Evolutionary conservation across 208 protist species (phyloP).

Genomic region (Crithidia brevicula): DNA sequence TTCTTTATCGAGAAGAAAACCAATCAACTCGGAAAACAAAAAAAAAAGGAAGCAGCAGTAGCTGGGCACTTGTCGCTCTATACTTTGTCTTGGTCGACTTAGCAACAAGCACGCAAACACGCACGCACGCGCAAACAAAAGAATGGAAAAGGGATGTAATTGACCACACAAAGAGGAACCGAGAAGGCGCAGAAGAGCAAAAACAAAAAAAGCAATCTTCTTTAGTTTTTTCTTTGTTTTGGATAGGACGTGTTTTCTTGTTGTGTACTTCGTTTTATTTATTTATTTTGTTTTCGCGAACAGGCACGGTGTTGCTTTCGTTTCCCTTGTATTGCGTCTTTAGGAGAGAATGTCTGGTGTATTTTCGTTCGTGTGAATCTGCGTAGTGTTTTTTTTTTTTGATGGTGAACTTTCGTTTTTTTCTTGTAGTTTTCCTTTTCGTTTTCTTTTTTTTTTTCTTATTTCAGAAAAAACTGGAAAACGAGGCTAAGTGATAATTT

Average conservation of each 20-base stretch:
- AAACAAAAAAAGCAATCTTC: background rate
- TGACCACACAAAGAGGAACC: background rate
- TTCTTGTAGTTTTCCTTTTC: background rate
- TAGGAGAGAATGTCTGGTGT: no score
- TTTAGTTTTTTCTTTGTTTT: background rate
- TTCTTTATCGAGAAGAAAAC: background rate
- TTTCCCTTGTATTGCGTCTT: no score
- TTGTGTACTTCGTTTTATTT: background rate
- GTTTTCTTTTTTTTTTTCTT: conserved; percentile 3
- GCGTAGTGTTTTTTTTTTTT: background rate
- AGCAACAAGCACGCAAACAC: background rate
- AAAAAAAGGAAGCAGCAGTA: background rate
- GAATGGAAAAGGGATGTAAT: background rate
- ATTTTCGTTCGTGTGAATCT: no score
- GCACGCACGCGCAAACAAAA: background rate
- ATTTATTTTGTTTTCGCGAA: background rate
- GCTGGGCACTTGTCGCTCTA: background rate
- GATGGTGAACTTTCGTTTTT: conserved; percentile 2
- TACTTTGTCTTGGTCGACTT: background rate
- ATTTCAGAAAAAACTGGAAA: conserved; percentile 5
- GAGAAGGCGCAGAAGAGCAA: background rate
- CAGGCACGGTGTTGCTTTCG: no score
- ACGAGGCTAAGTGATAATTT: conserved; percentile 27
- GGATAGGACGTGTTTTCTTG: background rate
- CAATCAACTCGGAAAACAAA: background rate